Base-by-base conservation (phyloP, 495 filamentous ascomycete genomes). In the Aspergillus sclerotiicarbonarius region DNA sequence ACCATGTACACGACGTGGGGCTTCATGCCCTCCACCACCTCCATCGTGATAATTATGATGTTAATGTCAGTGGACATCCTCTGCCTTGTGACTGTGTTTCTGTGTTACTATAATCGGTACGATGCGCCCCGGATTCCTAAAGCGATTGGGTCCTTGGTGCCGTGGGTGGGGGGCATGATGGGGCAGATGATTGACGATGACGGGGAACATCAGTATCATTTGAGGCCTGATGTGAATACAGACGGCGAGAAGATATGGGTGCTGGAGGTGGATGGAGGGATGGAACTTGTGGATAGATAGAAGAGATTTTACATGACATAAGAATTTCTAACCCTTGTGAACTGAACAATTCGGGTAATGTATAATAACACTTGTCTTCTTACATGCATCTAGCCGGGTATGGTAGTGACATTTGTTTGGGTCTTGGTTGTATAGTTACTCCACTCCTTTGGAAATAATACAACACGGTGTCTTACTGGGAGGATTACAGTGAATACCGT, bases 61-160 rank as follows among this genome's bases (percentile, higher is more conserved):
- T 39, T 70, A 6, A 25, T 70, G 1, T 60, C 61, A 5, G 6
- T 70, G n/a, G 67, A 70, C 25, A 31, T 64, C 18, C 16, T 55
- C 15, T 54, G 58, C 0, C 39, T 71, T 0, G 52, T 62, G 5
- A 20, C 30, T 3, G 64, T 68, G 12, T 71, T 71, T 29, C 31
- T 44, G 31, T 15, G 54, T 1, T 59, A 62, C 15, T 59, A 57
- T 35, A 53, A 33, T 8, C 56, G 56, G 20, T 68, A 60, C 25
- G 30, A 57, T n/a, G 68, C 55, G 2, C 64, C 60, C 0, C 68
- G 57, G 0, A 55, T 67, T 12, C 68, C 68, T 0, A 60, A 53
- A 12, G 62, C 66, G 0, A 53, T 67, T 31, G 68, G 68, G 0
- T 60, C 66, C 20, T 20, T 68, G 2, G 61, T 68, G 3, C 68